phyloP scores from a whole-genome alignment of 768 basidiomycete genomes.

The Termitomyces sp. region DNA sequence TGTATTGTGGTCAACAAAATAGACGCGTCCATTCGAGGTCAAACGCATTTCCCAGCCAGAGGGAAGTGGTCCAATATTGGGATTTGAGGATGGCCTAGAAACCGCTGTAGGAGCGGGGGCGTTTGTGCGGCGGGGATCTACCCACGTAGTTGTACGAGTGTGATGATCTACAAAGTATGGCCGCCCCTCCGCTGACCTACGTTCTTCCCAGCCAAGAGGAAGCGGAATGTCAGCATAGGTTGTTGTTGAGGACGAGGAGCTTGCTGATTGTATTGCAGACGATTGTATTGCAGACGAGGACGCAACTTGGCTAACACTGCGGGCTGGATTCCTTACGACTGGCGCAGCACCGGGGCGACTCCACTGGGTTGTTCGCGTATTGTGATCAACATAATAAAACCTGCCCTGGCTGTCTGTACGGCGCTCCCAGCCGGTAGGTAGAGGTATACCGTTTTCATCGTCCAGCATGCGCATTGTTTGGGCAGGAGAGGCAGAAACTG shows the following conservation, averaged over 20 bases:
- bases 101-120: conserved; percentile 45
- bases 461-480: conserved; percentile 29
- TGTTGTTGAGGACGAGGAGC: conserved; percentile 20
- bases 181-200: conserved; percentile 83
- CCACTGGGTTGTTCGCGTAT: conserved; percentile 78
- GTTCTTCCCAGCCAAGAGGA: conserved; percentile 90
- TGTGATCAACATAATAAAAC: conserved; percentile 86
- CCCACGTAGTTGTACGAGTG: conserved; percentile 88
- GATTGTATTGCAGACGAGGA: conserved; percentile 10
- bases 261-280: conserved; percentile 11
- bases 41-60: conserved; percentile 95
- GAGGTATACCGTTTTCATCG: conserved; percentile 56
- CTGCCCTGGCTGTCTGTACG: conserved; percentile 68
- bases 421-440: conserved; percentile 83
- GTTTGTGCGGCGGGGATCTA: conserved; percentile 67
- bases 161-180: conserved; percentile 66
- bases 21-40: conserved; percentile 78
- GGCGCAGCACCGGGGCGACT: conserved; percentile 37
- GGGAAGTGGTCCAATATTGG: conserved; percentile 76
- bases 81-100: conserved; percentile 41
- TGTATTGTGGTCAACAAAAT: conserved; percentile 91
- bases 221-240: conserved; percentile 63
- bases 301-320: conserved; percentile 11
- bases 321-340: conserved; percentile 22
- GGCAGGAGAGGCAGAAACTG: conserved; percentile 10